phyloP scores from a whole-genome alignment of 768 basidiomycete species.

The Boletus sp. region DNA sequence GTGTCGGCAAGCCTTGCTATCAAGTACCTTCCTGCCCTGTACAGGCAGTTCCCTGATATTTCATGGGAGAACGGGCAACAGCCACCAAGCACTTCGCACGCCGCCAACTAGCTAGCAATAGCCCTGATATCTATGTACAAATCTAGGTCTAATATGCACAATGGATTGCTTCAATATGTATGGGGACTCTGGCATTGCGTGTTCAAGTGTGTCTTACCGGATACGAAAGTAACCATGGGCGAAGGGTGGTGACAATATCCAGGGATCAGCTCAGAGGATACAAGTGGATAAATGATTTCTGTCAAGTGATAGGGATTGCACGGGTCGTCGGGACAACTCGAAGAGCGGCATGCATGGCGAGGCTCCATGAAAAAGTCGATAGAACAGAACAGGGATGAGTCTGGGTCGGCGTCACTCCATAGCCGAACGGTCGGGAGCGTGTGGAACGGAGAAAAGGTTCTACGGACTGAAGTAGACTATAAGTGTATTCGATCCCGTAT shows the following conservation, averaged over 20 bases:
- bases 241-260: background rate
- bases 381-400: too few species aligned
- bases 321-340: background rate
- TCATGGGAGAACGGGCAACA: background rate
- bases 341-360: too few species aligned
- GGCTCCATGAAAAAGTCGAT: too few species aligned
- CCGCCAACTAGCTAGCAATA: background rate
- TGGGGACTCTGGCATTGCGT: background rate
- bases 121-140: background rate
- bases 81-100: background rate
- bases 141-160: background rate
- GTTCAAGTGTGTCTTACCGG: too few species aligned
- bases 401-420: too few species aligned
- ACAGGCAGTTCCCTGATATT: background rate
- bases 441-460: too few species aligned
- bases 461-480: too few species aligned
- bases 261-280: background rate
- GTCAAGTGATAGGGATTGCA: background rate
- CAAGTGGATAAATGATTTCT: background rate
- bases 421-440: too few species aligned
- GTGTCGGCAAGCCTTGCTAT: conserved; percentile 14
- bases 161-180: background rate
- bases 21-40: background rate
- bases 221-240: background rate
- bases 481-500: too few species aligned